Evolutionary conservation across 345 rosid species (phyloP).

Genomic region (Linum tenue): DNA sequence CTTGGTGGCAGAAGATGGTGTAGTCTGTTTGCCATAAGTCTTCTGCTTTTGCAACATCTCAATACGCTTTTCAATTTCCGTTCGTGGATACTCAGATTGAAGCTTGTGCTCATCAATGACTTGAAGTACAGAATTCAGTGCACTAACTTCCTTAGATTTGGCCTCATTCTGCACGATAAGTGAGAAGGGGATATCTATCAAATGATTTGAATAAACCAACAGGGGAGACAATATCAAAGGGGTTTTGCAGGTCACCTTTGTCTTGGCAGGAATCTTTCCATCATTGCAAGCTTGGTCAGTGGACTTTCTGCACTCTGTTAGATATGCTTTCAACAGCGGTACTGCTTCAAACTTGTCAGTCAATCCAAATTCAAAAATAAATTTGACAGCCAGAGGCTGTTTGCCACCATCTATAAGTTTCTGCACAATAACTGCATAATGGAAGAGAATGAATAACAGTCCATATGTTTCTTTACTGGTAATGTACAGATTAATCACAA

Average conservation of each 20-base stretch:
- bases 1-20: slow-evolving; percentile 8
- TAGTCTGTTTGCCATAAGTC: slow-evolving; percentile 9
- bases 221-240: slow-evolving; percentile 3
- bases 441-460: slow-evolving; percentile 1
- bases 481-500: not conserved
- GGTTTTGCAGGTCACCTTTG: slow-evolving; percentile 32
- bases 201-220: not conserved
- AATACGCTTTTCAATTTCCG: slow-evolving; percentile 22
- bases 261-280: slow-evolving; percentile 35
- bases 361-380: slow-evolving; percentile 55
- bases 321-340: slow-evolving; percentile 37
- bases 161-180: slow-evolving; percentile 44
- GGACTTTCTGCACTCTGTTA: slow-evolving; percentile 29
- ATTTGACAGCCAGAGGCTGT: slow-evolving; percentile 42
- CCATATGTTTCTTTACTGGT: not conserved
- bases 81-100: slow-evolving; percentile 33
- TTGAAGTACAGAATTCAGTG: slow-evolving; percentile 47
- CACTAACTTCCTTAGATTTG: slow-evolving; percentile 41
- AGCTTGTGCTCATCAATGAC: slow-evolving; percentile 51
- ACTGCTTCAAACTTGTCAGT: slow-evolving; percentile 45
- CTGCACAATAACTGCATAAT: slow-evolving; percentile 40
- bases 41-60: slow-evolving; percentile 20
- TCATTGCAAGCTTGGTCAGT: slow-evolving; percentile 27
- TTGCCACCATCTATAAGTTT: slow-evolving; percentile 48
- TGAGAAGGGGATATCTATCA: slow-evolving; percentile 1